Evolutionary conservation across 2,329 filamentous ascomycete species (phyloP), one percentile per base, ranked within the genome.

Genomic region (Mycosphaerella sp.): DNA sequence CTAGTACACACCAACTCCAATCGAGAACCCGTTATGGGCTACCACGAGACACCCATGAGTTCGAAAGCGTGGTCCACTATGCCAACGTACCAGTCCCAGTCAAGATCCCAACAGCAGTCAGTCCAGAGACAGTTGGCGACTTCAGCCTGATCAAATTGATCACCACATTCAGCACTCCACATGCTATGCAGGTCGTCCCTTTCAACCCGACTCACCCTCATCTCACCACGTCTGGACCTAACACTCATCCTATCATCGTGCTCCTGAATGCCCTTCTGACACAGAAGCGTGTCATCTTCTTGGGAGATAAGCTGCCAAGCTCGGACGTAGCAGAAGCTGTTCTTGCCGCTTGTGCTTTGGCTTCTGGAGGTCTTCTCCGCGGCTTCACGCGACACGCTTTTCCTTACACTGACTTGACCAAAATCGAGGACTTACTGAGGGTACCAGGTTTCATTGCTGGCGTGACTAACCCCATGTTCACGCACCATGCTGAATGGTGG

Each of bases 311-410:
- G 64, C 84, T 91, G 68, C 91, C 93, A 0, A 96, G 93, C 0
- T 89, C 90, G 17, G 90, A 96, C 66, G 93, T 98, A 21, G 93
- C 93, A 1, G 91, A 98, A 72, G 91, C 93, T n/a, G 93, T 98
- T 2, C 79, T 98, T 7, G 93, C 89, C n/a, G 90, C 93, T 1
- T 98, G 93, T 69, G 89, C 93, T 9, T 78, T 98, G 41, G 91
- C 87, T 12, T 96, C 90, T 10, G 93, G 93, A 9, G 91, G 93
- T 5, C 76, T 95, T n/a, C 75, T 98, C 32, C 80, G 90, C 51
- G 93, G 93, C 25, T 98, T 98, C 70, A 95, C 91, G 7, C 81
- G 93, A 14, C 89, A 97, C 71, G 93, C 93, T 0, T 98, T 98
- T 66, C 93, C 93, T 2, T 98, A 98, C 66, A 98, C 93, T 1